Evolutionary conservation across 2,329 filamentous ascomycete species (phyloP).

Genomic region (Colletotrichum aenigma): DNA sequence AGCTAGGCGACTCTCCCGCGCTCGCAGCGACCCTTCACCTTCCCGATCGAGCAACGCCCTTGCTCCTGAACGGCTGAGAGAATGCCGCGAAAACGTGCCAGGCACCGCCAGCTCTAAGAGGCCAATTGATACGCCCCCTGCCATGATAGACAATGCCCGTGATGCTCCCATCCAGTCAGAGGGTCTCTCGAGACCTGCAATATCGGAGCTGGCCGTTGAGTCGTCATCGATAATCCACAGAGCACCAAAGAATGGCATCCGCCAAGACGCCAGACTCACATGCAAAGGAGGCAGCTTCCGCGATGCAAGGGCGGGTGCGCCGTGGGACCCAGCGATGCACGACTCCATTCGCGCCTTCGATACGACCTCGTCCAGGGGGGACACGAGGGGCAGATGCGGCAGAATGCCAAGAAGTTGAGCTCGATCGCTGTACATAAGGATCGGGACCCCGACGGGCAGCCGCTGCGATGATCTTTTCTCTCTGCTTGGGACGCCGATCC

Average conservation of each 20-base stretch:
- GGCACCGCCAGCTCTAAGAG: slow-evolving; percentile 21
- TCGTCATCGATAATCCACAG: background rate
- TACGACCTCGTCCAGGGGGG: background rate
- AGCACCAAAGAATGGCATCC: background rate
- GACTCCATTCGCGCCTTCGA: background rate
- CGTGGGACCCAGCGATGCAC: slow-evolving; percentile 1
- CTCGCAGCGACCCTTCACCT: slow-evolving; percentile 9
- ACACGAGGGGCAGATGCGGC: background rate
- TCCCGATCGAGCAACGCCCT: slow-evolving; percentile 8
- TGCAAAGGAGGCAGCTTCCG: slow-evolving; percentile 4
- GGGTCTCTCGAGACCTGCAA: background rate
- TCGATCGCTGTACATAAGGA: background rate
- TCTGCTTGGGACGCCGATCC: slow-evolving; percentile 6
- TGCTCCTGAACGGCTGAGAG: background rate
- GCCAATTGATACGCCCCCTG: slow-evolving; percentile 23
- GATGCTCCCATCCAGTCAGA: slow-evolving; percentile 6
- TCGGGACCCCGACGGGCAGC: background rate
- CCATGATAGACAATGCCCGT: background rate
- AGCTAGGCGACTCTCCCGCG: slow-evolving; percentile 13
- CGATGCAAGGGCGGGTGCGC: slow-evolving; percentile 15
- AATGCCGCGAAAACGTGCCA: slow-evolving; percentile 20
- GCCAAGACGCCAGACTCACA: background rate
- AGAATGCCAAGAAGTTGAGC: background rate
- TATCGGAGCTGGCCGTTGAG: slow-evolving; percentile 15
- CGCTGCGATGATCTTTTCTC: background rate